A percentile compares a stretch with the other conserved stretches of the same genome.
Conservation (phyloP, 2,329 filamentous ascomycete species). For the Phialophora chinensis region DNA sequence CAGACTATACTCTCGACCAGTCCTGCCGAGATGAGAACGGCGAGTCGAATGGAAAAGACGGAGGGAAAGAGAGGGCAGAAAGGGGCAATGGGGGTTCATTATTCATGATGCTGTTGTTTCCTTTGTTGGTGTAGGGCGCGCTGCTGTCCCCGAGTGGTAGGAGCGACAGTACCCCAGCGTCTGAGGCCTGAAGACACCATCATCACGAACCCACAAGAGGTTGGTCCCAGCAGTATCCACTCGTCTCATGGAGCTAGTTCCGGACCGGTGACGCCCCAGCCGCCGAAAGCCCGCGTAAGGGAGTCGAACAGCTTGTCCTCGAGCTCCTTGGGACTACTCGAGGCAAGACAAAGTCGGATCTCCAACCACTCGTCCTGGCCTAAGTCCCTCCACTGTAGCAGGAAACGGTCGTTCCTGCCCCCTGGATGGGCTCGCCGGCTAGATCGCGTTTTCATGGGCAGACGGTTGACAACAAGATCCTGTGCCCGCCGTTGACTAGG, state of each 20-base stretch:
- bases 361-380: too few species aligned
- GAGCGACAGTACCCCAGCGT: not conserved
- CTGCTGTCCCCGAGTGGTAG: too few species aligned
- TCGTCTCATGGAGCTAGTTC: too few species aligned
- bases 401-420: not conserved
- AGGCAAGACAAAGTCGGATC: too few species aligned
- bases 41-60: not conserved
- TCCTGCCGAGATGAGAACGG: not conserved
- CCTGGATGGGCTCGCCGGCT: not conserved
- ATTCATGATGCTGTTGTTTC: not conserved
- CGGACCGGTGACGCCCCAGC: too few species aligned
- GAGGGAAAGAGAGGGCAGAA: not conserved
- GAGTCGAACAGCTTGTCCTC: too few species aligned
- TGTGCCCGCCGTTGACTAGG: not conserved
- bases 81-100: not conserved
- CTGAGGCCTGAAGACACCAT: not conserved
- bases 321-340: too few species aligned
- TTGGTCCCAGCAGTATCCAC: not conserved
- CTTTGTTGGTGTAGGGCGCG: not conserved
- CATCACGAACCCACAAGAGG: not conserved
- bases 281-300: too few species aligned
- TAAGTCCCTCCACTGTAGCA: not conserved
- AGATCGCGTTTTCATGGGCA: constrained; percentile 8
- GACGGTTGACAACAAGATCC: not conserved
- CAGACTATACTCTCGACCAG: not conserved